A percentile compares a stretch with the other conserved stretches of the same genome.
Conservation (phyloP, 2,329 filamentous ascomycete genomes). For the Aspergillus texensis region DNA sequence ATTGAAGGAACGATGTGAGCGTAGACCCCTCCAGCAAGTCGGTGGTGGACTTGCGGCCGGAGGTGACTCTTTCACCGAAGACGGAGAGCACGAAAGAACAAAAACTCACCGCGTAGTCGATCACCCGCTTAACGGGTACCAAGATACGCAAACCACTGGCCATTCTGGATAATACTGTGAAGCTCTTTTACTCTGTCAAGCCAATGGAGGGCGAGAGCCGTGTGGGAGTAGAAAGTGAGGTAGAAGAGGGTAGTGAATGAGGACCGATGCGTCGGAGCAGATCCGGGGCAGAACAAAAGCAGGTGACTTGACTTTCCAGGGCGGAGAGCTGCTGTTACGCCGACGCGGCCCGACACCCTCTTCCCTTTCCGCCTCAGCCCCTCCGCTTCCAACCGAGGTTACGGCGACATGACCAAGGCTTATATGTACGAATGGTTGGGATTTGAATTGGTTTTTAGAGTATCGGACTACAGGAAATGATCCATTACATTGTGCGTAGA, state of each 20-base stretch:
- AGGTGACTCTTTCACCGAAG: constrained; percentile 20
- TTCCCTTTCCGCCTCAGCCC: constrained; percentile 17
- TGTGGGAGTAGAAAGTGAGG: constrained; percentile 7
- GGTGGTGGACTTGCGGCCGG: neutral
- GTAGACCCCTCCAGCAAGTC: neutral
- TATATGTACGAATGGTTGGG: neutral
- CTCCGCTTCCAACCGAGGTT: constrained; percentile 38
- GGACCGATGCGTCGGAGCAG: constrained; percentile 25
- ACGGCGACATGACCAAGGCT: constrained; percentile 11
- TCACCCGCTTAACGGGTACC: constrained; percentile 80
- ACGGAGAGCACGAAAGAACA: constrained; percentile 20
- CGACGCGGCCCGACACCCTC: constrained; percentile 38
- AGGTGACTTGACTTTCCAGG: constrained; percentile 25
- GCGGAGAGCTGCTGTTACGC: constrained; percentile 32
- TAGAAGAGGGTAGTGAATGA: constrained; percentile 10
- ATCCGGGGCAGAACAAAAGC: constrained; percentile 24
- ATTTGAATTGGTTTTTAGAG: neutral
- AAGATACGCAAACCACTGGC: constrained; percentile 66
- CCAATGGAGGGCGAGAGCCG: constrained; percentile 14
- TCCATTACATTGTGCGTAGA: neutral
- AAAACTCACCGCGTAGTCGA: constrained; percentile 76
- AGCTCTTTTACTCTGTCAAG: constrained; percentile 1
- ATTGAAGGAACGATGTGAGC: constrained; percentile 1
- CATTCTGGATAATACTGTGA: constrained; percentile 38
- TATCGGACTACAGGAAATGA: neutral